phyloP scores from a whole-genome alignment of 805 yeast species.

The Teunomyces tritomae region DNA sequence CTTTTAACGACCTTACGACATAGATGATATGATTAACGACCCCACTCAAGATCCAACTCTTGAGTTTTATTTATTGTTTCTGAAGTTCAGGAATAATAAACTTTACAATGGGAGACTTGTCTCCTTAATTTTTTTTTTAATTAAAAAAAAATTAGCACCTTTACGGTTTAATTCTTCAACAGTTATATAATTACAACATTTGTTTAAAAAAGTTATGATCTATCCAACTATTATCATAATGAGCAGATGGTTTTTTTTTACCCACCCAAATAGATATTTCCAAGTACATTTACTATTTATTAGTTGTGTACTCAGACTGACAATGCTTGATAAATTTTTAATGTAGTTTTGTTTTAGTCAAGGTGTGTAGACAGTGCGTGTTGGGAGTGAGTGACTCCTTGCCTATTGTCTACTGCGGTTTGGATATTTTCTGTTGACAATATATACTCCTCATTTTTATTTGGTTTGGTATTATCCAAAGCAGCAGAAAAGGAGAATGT shows the following conservation, averaged over 20 bases:
- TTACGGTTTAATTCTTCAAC: constrained; percentile 3
- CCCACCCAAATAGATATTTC: background rate
- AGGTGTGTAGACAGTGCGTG: too few species aligned
- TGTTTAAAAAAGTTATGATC: constrained; percentile 2
- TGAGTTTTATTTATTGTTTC: constrained; percentile 1
- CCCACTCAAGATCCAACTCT: constrained; percentile 16
- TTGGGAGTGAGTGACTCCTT: background rate
- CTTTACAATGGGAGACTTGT: background rate
- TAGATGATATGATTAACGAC: constrained; percentile 14
- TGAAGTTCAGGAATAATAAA: background rate
- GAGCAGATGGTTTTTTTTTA: background rate
- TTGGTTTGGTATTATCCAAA: background rate
- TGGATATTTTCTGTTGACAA: background rate
- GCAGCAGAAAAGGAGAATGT: background rate
- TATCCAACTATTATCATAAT: constrained; percentile 3
- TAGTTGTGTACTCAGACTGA: background rate
- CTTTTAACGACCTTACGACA: constrained; percentile 31
- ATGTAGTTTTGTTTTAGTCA: too few species aligned
- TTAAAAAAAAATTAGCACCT: constrained; percentile 8
- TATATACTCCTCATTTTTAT: constrained; percentile 1
- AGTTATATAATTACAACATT: constrained; percentile 1
- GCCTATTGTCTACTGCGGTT: background rate
- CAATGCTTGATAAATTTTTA: too few species aligned
- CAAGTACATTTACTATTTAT: background rate
- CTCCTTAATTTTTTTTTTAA: background rate